Evolutionary conservation across 208 protist species (phyloP), one percentile per base, ranked within the genome.

Genomic region (Acanthamoeba castellanii): DNA sequence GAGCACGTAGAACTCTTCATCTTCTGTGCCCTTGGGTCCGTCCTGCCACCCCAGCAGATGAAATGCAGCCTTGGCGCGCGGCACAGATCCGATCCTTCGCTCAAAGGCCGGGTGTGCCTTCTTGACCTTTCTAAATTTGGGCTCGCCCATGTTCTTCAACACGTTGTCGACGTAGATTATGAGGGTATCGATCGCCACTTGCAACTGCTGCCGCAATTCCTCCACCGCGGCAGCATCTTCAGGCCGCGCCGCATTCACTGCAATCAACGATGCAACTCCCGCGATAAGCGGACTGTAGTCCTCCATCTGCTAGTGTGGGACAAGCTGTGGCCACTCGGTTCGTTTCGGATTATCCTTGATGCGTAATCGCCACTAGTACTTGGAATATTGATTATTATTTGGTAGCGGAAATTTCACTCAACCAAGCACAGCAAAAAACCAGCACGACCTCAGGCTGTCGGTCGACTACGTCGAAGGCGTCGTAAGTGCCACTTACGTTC

Each of bases 131-230:
- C 42, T 42, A 0, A 32, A 45, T 27, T 82, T 82, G 74, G 74
- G 74, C 20, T 82, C 74, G 30, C 30, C 20, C n/a, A 82, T 82
- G 34, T 82, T 6, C 6, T 82, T 82, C n/a, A 82, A 2, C 34
- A 82, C n/a, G 32, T 82, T 82, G 37, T 82, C 74, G 37, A 34
- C 45, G 74, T 82, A 82, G 74, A 82, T 82, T 1, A 82, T 82
- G 34, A 82, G 74, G 22, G 74, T 82, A 16, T 82, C 74, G 74
- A 82, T 14, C 13, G 74, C 74, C 45, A 52, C 25, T 42, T 52
- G 74, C 22, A 82, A 20, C 37, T 82, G 74, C 37, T 82, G 32
- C 22, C 74, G 74, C 30, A 82, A 16, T 0, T 11, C 37, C 16
- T 82, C 74, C 74, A 82, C 74, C 3, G 9, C 18, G 0, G 30